A percentile compares a stretch with the other conserved stretches of the same genome.
Evolutionary conservation across 2,329 filamentous ascomycete genomes (phyloP).

Genomic region (Ascochyta fabae): DNA sequence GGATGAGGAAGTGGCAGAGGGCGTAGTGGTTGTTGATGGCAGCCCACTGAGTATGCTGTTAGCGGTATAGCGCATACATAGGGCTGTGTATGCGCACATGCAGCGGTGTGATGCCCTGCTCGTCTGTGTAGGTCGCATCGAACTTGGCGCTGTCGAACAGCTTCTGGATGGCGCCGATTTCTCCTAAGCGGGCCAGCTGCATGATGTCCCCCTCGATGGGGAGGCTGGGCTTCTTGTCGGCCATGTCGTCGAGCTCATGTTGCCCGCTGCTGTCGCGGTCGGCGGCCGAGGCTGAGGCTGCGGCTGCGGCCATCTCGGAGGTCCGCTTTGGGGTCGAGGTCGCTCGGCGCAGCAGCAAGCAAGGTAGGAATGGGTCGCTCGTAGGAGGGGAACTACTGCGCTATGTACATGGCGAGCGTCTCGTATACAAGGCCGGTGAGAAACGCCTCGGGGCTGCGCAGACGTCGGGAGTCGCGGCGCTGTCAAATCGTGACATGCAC

Average conservation of each 20-base stretch:
- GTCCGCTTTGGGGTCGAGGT: slow-evolving; percentile 18
- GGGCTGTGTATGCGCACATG: slow-evolving; percentile 66
- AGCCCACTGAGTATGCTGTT: slow-evolving; percentile 73
- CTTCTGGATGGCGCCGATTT: slow-evolving; percentile 85
- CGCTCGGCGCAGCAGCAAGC: slow-evolving; percentile 7
- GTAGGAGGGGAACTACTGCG: background rate
- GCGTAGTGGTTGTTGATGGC: slow-evolving; percentile 98
- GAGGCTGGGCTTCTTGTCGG: slow-evolving; percentile 45
- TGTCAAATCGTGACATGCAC: slow-evolving; percentile 22
- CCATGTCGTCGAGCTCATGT: slow-evolving; percentile 49
- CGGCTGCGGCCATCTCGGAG: slow-evolving; percentile 37
- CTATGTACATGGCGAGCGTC: slow-evolving; percentile 22
- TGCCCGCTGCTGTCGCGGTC: slow-evolving; percentile 33
- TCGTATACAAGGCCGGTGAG: slow-evolving; percentile 4
- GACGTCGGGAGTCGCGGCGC: slow-evolving; percentile 26
- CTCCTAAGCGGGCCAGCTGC: slow-evolving; percentile 89
- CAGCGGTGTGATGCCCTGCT: slow-evolving; percentile 92
- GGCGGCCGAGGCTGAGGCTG: slow-evolving; percentile 1
- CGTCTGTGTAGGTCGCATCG: slow-evolving; percentile 83
- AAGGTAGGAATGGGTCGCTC: background rate
- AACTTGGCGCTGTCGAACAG: slow-evolving; percentile 83
- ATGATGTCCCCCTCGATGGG: slow-evolving; percentile 82
- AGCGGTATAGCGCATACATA: slow-evolving; percentile 1
- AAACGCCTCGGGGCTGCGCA: slow-evolving; percentile 17
- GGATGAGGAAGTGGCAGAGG: slow-evolving; percentile 94